phyloP scores from a whole-genome alignment of 176 grass and related monocot species.

The Eleusine coracana region DNA sequence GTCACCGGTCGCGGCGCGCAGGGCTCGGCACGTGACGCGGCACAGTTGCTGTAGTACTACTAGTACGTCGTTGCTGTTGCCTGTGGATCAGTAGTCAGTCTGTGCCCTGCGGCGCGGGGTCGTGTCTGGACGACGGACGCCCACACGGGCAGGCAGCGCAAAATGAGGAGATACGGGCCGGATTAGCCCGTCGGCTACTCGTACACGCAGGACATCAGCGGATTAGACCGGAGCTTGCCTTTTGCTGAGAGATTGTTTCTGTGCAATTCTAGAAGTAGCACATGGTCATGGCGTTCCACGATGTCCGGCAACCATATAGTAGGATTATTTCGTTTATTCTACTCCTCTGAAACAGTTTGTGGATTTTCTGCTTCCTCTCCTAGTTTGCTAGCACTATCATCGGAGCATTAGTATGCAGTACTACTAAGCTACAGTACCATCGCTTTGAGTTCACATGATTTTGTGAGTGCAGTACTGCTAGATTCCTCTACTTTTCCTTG shows the following conservation, averaged over 20 bases:
- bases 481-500: too few species aligned
- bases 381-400: too few species aligned
- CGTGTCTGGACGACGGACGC: neutral
- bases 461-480: too few species aligned
- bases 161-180: neutral
- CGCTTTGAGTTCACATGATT: too few species aligned
- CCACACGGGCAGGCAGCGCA: neutral
- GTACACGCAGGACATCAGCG: neutral
- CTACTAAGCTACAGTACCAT: too few species aligned
- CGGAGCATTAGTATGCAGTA: too few species aligned
- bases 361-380: too few species aligned
- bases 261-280: too few species aligned
- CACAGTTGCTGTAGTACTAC: neutral
- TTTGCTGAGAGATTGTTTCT: neutral
- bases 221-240: neutral
- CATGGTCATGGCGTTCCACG: neutral
- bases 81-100: too few species aligned
- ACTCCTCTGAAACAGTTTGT: too few species aligned
- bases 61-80: neutral
- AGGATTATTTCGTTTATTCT: too few species aligned
- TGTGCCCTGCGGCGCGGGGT: slow-evolving; percentile 12
- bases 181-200: neutral
- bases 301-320: too few species aligned
- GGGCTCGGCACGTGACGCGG: neutral
- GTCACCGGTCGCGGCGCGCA: slow-evolving; percentile 29